Evolutionary conservation across 23 red algal species (phyloP).

Genomic region (Pyropia haitanensis): DNA sequence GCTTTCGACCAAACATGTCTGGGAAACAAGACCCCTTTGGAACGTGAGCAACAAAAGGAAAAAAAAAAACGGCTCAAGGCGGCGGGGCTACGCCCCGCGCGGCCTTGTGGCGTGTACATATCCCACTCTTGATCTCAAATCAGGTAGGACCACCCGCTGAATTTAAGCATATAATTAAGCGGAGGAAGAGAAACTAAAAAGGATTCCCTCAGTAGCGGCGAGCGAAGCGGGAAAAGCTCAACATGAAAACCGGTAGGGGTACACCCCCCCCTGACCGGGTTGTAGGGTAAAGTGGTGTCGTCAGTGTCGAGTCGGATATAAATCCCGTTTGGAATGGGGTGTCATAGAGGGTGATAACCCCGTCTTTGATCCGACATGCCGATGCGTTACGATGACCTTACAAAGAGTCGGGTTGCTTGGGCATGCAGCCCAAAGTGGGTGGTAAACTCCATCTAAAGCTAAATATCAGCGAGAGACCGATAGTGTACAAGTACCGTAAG

Average conservation of each 20-base stretch:
- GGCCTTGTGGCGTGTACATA: neutral
- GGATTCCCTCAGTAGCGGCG: conserved; percentile 93
- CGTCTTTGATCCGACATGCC: no score
- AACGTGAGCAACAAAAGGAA: no score
- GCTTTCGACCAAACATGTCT: no score
- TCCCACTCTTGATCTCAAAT: conserved; percentile 66
- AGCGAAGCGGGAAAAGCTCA: conserved; percentile 90
- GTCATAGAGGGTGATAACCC: no score
- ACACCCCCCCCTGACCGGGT: conserved; percentile 19
- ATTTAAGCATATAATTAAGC: conserved; percentile 93
- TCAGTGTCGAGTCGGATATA: no score
- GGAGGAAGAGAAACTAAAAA: conserved; percentile 91
- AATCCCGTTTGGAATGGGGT: no score
- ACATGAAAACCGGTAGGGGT: conserved; percentile 50
- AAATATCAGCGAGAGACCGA: conserved; percentile 87
- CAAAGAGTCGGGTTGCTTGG: conserved; percentile 87
- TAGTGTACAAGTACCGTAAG: conserved; percentile 93
- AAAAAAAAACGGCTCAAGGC: no score
- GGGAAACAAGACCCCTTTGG: no score
- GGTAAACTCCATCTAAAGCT: conserved; percentile 91
- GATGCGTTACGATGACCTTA: conserved; percentile 32
- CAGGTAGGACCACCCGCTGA: conserved; percentile 85
- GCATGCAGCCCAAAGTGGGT: conserved; percentile 93
- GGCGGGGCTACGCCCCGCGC: no score
- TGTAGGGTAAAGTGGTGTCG: conserved; percentile 29